Base-by-base conservation (phyloP, 257 asterid species). In the Nicotiana attenuata region DNA sequence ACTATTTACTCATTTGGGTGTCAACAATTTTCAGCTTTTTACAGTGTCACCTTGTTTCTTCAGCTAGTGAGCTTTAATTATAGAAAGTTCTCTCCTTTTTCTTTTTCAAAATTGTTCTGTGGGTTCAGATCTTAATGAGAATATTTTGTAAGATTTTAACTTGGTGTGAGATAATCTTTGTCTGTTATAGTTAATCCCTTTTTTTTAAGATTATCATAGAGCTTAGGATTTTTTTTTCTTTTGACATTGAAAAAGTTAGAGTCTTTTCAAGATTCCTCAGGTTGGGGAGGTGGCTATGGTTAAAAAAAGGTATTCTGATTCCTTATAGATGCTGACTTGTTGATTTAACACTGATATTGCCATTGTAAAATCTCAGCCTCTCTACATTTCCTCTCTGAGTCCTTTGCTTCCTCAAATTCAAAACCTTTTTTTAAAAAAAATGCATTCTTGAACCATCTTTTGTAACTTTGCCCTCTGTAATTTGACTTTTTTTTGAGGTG, bases 181-280 rank as follows among this genome's bases (percentile, higher is more conserved):
- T 85, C 83, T 31, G 75, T 28, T 11, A 55, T 55, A 80, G 71
- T 59, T 47, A 53, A 60, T 8, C 26, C 50, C 52, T 8, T 28
- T 55, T 56, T 50, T 63, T 82, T 77, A 73, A 41, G 81, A 76
- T 79, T 82, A 87, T 81, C 87, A 78, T 80, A 22, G 26, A 73
- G 50, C 85, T 81, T 81, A 24, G 86, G 83, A 73, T 71, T 87
- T 83, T 87, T 87, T 78, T 87, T 87, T 78, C 80, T 75, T 81
- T 85, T 88, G 88, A 84, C 85, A 88, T 89, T 84, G 80, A 61
- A 88, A 79, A 90, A 61, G 26, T 75, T 83, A 78, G 29, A 20
- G 89, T 82, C 90, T 87, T 92, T 90, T 85, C 81, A 19, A 91
- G 97, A 93, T 92, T 91, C 97, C 85, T 90, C 87, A 57, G 89